These are phyloP conservation scores for Sporothrix sp. DNA, from an alignment of 2,329 filamentous ascomycete genomes.

Conservation along the genomic window DNA sequence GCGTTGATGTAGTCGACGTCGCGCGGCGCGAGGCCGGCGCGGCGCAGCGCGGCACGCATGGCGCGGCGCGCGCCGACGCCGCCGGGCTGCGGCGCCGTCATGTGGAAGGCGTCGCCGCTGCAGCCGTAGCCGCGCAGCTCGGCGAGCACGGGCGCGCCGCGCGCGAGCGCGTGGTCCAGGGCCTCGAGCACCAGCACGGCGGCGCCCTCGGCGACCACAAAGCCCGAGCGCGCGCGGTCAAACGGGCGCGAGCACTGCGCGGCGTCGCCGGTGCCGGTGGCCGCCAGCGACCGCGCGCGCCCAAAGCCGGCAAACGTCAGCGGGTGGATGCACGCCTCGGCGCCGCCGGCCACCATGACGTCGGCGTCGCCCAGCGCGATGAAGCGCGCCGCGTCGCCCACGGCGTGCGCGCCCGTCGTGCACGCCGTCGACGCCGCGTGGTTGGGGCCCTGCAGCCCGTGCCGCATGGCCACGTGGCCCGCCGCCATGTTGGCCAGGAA, in stretches of 20 bases:
- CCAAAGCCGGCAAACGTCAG: conserved; percentile 88
- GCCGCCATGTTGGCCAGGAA: conserved; percentile 92
- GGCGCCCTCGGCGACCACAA: conserved; percentile 88
- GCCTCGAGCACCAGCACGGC: conserved; percentile 85
- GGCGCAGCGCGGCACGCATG: conserved; percentile 73
- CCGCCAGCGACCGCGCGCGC: conserved; percentile 66
- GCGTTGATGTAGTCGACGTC: conserved; percentile 89
- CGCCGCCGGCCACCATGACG: conserved; percentile 91
- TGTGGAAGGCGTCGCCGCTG: conserved; percentile 84
- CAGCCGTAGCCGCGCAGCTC: conserved; percentile 84
- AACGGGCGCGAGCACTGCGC: conserved; percentile 64
- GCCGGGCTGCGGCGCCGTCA: conserved; percentile 79
- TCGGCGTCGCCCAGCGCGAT: conserved; percentile 86
- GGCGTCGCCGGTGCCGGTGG: neutral
- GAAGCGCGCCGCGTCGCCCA: conserved; percentile 88
- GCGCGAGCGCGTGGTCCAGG: conserved; percentile 70
- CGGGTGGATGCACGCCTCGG: conserved; percentile 93
- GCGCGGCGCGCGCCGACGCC: conserved; percentile 72
- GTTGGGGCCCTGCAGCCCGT: conserved; percentile 83
- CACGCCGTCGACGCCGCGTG: conserved; percentile 91
- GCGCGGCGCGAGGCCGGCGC: conserved; percentile 57
- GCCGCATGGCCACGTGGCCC: conserved; percentile 87
- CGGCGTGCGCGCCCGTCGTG: conserved; percentile 88
- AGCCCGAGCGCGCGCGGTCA: conserved; percentile 68
- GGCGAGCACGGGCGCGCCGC: conserved; percentile 76